phyloP scores from a whole-genome alignment of 2,329 filamentous ascomycete species.

The Talaromyces sp. region DNA sequence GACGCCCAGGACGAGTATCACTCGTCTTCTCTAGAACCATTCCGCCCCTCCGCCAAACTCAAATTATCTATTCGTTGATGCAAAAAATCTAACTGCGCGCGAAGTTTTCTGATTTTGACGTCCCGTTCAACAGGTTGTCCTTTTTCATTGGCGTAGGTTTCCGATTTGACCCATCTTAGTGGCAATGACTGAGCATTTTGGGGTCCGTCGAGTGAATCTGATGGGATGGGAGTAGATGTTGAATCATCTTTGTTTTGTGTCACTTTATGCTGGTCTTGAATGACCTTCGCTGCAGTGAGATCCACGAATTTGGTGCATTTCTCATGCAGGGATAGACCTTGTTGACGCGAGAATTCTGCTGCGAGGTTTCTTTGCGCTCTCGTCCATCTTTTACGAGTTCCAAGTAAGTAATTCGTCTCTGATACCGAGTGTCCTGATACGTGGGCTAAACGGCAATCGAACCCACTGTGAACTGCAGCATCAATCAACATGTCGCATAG shows the following conservation, averaged over 20 bases:
- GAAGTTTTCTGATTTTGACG: constrained; percentile 7
- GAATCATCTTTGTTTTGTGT: background rate
- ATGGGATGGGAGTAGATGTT: background rate
- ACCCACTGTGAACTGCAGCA: constrained; percentile 39
- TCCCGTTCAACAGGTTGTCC: background rate
- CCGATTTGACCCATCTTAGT: background rate
- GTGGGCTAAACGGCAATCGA: constrained; percentile 30
- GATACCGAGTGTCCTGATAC: constrained; percentile 12
- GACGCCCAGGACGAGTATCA: background rate
- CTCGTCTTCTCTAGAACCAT: constrained; percentile 10
- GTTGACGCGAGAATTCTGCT: constrained; percentile 20
- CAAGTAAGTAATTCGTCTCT: constrained; percentile 4
- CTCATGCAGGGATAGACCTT: constrained; percentile 27
- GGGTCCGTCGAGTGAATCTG: background rate
- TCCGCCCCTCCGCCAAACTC: background rate
- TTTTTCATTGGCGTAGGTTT: background rate
- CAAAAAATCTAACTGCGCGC: constrained; percentile 7
- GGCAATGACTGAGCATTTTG: background rate
- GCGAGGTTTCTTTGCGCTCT: constrained; percentile 23
- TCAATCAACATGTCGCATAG: constrained; percentile 34
- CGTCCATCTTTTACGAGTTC: constrained; percentile 29
- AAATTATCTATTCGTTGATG: constrained; percentile 10
- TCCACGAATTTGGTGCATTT: constrained; percentile 37
- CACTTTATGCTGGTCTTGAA: constrained; percentile 20
- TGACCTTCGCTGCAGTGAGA: constrained; percentile 31